A percentile compares a stretch with the other conserved stretches of the same genome.
phyloP scores from a whole-genome alignment of 805 yeast species.

The Wickerhamomyces xylosicus region DNA sequence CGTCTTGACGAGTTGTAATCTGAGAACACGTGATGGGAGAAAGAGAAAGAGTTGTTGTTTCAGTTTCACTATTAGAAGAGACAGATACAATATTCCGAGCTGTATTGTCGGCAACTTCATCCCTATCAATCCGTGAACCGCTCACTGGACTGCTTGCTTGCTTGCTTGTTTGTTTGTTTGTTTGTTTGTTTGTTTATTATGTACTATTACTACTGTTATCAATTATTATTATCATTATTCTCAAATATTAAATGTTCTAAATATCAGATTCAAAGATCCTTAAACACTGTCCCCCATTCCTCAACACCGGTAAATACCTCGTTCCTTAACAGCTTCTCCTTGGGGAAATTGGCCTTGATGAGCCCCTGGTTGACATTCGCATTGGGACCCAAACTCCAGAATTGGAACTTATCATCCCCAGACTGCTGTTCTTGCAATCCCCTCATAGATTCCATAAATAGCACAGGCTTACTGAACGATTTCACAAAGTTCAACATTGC shows the following conservation, averaged over 20 bases:
- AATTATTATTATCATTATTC: too few species aligned
- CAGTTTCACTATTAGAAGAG: slow-evolving; percentile 87
- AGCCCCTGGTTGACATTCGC: slow-evolving; percentile 11
- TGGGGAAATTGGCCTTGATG: slow-evolving; percentile 7
- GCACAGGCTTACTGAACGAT: slow-evolving; percentile 34
- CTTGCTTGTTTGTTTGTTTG: too few species aligned
- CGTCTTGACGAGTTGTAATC: slow-evolving; percentile 82
- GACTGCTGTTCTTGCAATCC: slow-evolving; percentile 1
- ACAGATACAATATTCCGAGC: slow-evolving; percentile 88
- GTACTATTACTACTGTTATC: too few species aligned
- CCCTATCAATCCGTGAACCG: slow-evolving; percentile 49
- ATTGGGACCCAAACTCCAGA: slow-evolving; percentile 18
- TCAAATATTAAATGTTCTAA: too few species aligned
- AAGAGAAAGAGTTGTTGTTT: slow-evolving; percentile 82
- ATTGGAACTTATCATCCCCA: slow-evolving; percentile 1
- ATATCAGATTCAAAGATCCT: too few species aligned
- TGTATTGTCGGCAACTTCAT: slow-evolving; percentile 94
- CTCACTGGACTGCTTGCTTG: too few species aligned
- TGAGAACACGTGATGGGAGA: slow-evolving; percentile 74
- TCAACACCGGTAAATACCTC: background rate
- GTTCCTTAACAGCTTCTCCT: slow-evolving; percentile 4
- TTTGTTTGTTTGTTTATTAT: too few species aligned
- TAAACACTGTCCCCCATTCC: too few species aligned
- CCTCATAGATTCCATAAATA: slow-evolving; percentile 29
- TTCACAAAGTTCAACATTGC: slow-evolving; percentile 25